phyloP scores from a whole-genome alignment of 129 eudicot genomes.

The Flaveria robusta region DNA sequence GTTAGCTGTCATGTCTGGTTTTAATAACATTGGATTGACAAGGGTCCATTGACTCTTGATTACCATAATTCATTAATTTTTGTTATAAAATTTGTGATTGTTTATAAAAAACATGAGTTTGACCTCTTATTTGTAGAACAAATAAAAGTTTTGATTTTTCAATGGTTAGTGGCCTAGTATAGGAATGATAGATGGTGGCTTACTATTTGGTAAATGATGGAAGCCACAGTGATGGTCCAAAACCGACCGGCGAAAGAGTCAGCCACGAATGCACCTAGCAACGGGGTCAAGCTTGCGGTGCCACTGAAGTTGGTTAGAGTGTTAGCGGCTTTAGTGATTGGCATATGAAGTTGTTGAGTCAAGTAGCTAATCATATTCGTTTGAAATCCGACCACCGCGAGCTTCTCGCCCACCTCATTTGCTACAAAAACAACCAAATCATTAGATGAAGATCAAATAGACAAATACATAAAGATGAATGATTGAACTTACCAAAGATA shows the following conservation, averaged over 20 bases:
- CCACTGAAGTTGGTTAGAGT: conserved; percentile 87
- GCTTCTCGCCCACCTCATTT: conserved; percentile 82
- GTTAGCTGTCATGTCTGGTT: too few species aligned
- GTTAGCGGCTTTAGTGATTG: conserved; percentile 82
- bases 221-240: conserved; percentile 89
- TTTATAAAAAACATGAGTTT: too few species aligned
- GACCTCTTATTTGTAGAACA: not conserved
- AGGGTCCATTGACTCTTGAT: too few species aligned
- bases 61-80: too few species aligned
- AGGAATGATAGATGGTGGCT: not conserved
- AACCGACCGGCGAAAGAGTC: conserved; percentile 84
- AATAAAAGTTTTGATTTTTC: too few species aligned
- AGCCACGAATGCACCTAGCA: conserved; percentile 83
- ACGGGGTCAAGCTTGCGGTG: conserved; percentile 82
- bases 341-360: conserved; percentile 74
- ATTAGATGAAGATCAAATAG: not conserved
- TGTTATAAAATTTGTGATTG: too few species aligned
- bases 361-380: conserved; percentile 92
- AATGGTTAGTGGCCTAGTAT: not conserved
- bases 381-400: conserved; percentile 85
- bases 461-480: not conserved
- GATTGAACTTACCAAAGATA: conserved; percentile 70
- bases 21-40: too few species aligned
- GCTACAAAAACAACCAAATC: conserved; percentile 46
- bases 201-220: conserved; percentile 73